These are phyloP conservation scores for Volvariella surrecta DNA, from an alignment of 1,284 basidiomycete species.

Conservation along the genomic window DNA sequence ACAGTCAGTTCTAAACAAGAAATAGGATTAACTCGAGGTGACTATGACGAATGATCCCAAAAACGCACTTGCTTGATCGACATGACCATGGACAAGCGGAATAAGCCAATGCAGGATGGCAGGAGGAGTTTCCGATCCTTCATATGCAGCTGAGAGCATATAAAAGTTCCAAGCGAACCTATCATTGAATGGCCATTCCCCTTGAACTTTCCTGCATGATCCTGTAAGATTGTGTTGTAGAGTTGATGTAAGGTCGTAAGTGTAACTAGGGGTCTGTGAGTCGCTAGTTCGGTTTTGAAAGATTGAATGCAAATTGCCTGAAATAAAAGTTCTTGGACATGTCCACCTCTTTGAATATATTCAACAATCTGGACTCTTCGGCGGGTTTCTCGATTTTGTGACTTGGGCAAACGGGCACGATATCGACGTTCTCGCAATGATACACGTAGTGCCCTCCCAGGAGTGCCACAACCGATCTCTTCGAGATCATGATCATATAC, in stretches of 20 bases:
- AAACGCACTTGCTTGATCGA: constrained; percentile 92
- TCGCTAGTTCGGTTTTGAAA: background rate
- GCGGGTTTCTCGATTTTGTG: constrained; percentile 76
- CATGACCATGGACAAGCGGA: constrained; percentile 92
- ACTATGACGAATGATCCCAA: background rate
- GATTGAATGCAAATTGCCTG: constrained; percentile 44
- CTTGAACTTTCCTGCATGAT: constrained; percentile 29
- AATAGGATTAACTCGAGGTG: constrained; percentile 3
- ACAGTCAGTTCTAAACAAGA: constrained; percentile 75
- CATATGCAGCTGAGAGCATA: constrained; percentile 69
- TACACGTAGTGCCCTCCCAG: constrained; percentile 97
- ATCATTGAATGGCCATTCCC: constrained; percentile 70
- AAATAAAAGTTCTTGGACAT: constrained; percentile 99
- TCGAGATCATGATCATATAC: constrained; percentile 88
- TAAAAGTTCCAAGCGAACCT: constrained; percentile 97
- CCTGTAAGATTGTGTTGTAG: constrained; percentile 90
- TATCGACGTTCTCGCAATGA: constrained; percentile 91
- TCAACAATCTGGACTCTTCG: constrained; percentile 81
- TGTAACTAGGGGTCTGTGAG: constrained; percentile 52
- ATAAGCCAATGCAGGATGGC: constrained; percentile 79
- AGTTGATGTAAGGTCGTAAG: constrained; percentile 94
- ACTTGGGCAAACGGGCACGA: constrained; percentile 65
- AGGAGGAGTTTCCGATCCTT: constrained; percentile 26
- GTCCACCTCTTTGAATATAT: constrained; percentile 96
- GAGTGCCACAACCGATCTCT: constrained; percentile 87